These are phyloP conservation scores for Vigna reflexopilosa DNA, from an alignment of 306 rosid species.

Conservation along the genomic window DNA sequence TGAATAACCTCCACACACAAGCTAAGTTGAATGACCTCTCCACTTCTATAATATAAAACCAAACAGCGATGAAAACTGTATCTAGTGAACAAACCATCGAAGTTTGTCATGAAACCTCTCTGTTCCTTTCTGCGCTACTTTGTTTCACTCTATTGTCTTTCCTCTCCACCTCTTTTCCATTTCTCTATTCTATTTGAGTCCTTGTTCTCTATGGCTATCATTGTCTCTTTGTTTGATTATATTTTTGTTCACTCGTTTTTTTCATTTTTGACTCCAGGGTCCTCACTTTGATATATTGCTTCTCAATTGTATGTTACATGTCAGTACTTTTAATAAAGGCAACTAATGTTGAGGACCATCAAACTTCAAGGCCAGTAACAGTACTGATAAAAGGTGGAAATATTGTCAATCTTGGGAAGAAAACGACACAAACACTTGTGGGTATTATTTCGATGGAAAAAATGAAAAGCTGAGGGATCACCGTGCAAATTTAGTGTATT, in stretches of 20 bases:
- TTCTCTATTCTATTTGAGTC: background rate
- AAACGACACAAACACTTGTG: background rate
- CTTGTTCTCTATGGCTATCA: background rate
- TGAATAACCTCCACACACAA: too few relatives aligned
- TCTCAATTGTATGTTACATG: background rate
- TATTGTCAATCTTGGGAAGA: background rate
- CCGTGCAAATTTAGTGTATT: background rate
- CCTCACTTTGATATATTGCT: background rate
- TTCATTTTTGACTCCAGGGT: background rate
- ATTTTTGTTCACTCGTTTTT: background rate
- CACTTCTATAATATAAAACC: background rate
- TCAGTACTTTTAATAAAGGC: background rate
- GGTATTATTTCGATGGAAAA: background rate
- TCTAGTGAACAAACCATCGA: background rate
- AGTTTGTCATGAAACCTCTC: background rate
- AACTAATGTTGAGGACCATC: background rate
- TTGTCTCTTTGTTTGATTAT: background rate
- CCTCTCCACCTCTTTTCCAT: background rate
- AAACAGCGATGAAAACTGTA: background rate
- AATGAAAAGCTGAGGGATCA: background rate
- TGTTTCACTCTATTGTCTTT: background rate
- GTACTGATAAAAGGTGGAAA: background rate
- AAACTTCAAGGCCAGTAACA: background rate
- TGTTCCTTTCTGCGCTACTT: background rate
- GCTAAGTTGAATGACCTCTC: too few relatives aligned